Percentiles rank a stretch among this genome's conserved stretches.
phyloP scores from a whole-genome alignment of 306 rosid genomes.

The Vicia faba region DNA sequence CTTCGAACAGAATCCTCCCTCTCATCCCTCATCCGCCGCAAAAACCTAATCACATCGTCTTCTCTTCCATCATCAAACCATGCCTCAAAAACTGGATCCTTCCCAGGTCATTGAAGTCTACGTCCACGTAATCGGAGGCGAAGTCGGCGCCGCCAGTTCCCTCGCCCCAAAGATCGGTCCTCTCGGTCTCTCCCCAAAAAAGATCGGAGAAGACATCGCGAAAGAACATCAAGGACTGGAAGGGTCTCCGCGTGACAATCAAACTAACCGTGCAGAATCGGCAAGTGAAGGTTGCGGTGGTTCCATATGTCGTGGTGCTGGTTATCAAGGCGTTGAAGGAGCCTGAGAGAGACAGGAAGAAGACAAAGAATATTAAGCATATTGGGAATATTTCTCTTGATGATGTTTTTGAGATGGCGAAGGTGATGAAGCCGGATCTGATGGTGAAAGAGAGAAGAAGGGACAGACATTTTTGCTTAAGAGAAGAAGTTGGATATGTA shows the following conservation, averaged over 20 bases:
- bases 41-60: background rate
- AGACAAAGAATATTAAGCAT: too few relatives aligned
- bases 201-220: too few relatives aligned
- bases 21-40: background rate
- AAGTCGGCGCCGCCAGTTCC: slow-evolving; percentile 28
- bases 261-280: slow-evolving; percentile 81
- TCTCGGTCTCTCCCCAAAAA: too few relatives aligned
- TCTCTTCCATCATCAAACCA: background rate
- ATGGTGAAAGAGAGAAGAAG: slow-evolving; percentile 78
- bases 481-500: too few relatives aligned
- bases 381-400: slow-evolving; percentile 78
- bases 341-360: too few relatives aligned
- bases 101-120: slow-evolving; percentile 13
- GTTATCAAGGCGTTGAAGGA: too few relatives aligned
- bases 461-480: too few relatives aligned
- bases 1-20: too few relatives aligned
- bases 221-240: too few relatives aligned
- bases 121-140: slow-evolving; percentile 21
- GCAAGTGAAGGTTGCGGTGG: too few relatives aligned
- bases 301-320: too few relatives aligned
- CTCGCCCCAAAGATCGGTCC: too few relatives aligned
- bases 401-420: slow-evolving; percentile 80
- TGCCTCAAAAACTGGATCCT: slow-evolving; percentile 18
- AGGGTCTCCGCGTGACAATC: background rate
- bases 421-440: slow-evolving; percentile 58